Evolutionary conservation across 768 basidiomycete species (phyloP).

Genomic region (Pleurotus sapidus): DNA sequence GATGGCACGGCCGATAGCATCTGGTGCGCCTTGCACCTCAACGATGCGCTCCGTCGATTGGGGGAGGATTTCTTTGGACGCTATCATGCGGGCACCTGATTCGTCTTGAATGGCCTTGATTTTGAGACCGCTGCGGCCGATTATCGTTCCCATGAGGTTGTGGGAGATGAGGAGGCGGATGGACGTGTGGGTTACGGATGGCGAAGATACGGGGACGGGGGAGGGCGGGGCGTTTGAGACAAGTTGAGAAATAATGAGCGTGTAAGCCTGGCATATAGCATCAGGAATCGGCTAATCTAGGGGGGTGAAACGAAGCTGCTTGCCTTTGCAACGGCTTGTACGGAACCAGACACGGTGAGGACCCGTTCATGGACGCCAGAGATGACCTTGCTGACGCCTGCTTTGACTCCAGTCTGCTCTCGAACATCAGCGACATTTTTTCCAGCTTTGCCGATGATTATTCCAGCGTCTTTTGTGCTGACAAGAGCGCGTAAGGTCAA

Average conservation of each 20-base stretch:
- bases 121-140: constrained; percentile 93
- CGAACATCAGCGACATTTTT: constrained; percentile 97
- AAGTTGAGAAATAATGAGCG: constrained; percentile 90
- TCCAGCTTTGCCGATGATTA: constrained; percentile 95
- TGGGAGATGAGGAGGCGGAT: constrained; percentile 98
- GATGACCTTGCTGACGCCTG: constrained; percentile 98
- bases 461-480: constrained; percentile 94
- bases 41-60: constrained; percentile 99
- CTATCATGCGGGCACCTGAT: constrained; percentile 97
- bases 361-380: constrained; percentile 97
- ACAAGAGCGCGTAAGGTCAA: constrained; percentile 94
- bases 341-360: constrained; percentile 87
- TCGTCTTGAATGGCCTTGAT: constrained; percentile 98
- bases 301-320: constrained; percentile 7
- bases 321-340: constrained; percentile 92
- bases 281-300: constrained; percentile 14
- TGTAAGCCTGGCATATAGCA: constrained; percentile 70
- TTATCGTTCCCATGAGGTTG: constrained; percentile 99
- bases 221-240: constrained; percentile 79
- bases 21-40: constrained; percentile 93
- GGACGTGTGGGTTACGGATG: constrained; percentile 77
- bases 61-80: constrained; percentile 98
- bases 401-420: constrained; percentile 94
- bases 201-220: constrained; percentile 62
- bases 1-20: constrained; percentile 89